A percentile compares a stretch with the other conserved stretches of the same genome.
Conservation (phyloP, 176 grass and related monocot genomes). For the Sorghum bicolor region Sorghum_bicolor_NCBIv3 NC_012877.2:59304001-59304500, state of each 20-base stretch:
- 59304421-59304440: slow-evolving; percentile 52
- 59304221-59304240: neutral
- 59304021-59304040: slow-evolving; percentile 85
- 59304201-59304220: neutral
- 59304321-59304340: slow-evolving; percentile 73
- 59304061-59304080: slow-evolving; percentile 75
- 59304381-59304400: slow-evolving; percentile 57
- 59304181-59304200: neutral
- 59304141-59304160: neutral
- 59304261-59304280: slow-evolving; percentile 13
- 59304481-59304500: neutral
- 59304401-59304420: slow-evolving; percentile 54
- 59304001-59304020: slow-evolving; percentile 91
- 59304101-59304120: neutral
- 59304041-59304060: slow-evolving; percentile 80
- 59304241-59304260: slow-evolving; percentile 11
- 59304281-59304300: slow-evolving; percentile 25
- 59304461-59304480: slow-evolving; percentile 35
- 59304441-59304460: slow-evolving; percentile 64
- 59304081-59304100: neutral
- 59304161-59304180: neutral
- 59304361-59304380: slow-evolving; percentile 70
- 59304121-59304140: neutral
- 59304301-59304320: slow-evolving; percentile 85
- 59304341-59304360: slow-evolving; percentile 69